A percentile compares a stretch with the other conserved stretches of the same genome.
These are phyloP conservation scores for Rhynchospora pubera DNA, from an alignment of 176 grass and related monocot genomes.

Conservation along the genomic window DNA sequence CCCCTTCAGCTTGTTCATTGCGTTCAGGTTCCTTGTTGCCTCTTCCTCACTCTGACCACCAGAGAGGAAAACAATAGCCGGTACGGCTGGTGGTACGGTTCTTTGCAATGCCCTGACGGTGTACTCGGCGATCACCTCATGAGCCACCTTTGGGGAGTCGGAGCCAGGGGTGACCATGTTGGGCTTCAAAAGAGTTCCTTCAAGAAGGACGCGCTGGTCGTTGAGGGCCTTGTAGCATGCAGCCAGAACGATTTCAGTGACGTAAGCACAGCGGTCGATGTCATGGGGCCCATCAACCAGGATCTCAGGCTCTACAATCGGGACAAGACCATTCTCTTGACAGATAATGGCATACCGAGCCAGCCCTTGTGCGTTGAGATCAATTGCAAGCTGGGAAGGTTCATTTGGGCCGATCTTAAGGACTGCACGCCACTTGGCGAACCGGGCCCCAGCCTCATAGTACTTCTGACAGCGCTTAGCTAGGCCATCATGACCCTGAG, in stretches of 20 bases:
- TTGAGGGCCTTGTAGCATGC: conserved; percentile 34
- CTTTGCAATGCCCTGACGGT: conserved; percentile 22
- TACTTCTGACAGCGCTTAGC: conserved; percentile 28
- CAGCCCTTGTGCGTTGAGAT: conserved; percentile 29
- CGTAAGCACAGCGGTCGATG: conserved; percentile 19
- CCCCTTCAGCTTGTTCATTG: conserved; percentile 28
- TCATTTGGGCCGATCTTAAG: conserved; percentile 25
- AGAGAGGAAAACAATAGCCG: conserved; percentile 34
- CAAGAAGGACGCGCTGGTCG: conserved; percentile 31
- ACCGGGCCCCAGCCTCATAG: conserved; percentile 30
- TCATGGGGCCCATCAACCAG: conserved; percentile 27
- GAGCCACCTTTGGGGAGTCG: conserved; percentile 1
- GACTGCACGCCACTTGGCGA: conserved; percentile 33
- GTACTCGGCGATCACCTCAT: conserved; percentile 25
- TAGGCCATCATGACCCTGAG: conserved; percentile 29
- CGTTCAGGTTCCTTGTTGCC: conserved; percentile 29
- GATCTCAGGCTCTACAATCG: conserved; percentile 35
- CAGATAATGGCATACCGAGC: conserved; percentile 36
- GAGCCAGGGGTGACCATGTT: conserved; percentile 39
- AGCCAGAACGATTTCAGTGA: conserved; percentile 25
- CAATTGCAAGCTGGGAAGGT: conserved; percentile 30
- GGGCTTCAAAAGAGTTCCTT: conserved; percentile 30
- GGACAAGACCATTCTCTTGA: conserved; percentile 30
- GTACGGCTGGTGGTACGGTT: conserved; percentile 28
- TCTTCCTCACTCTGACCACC: conserved; percentile 35